phyloP scores from a whole-genome alignment of 169 alveolate species.

The Eimeria tenella region DNA sequence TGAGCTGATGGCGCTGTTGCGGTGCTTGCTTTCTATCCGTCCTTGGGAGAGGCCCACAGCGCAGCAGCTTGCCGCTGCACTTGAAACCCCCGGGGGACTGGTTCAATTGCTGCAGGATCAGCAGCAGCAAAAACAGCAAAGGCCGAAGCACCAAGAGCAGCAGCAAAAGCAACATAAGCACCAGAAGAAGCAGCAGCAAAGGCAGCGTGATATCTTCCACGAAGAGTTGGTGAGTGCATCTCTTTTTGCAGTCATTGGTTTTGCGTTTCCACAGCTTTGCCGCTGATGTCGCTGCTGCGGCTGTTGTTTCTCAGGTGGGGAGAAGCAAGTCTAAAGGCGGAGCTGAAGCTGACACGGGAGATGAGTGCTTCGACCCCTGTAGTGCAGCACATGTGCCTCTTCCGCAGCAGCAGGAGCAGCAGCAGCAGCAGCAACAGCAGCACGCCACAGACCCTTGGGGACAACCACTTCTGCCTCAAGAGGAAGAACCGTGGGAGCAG shows the following conservation, averaged over 20 bases:
- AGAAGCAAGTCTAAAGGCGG: not conserved
- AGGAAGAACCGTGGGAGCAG: constrained; percentile 19
- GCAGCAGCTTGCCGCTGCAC: not conserved
- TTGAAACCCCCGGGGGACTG: not conserved
- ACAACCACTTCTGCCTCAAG: not conserved
- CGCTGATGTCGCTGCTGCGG: not conserved
- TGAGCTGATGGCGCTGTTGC: constrained; percentile 9
- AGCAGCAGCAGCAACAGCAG: constrained; percentile 33
- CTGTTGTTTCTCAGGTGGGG: not conserved
- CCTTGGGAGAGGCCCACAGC: constrained; percentile 54
- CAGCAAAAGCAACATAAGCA: not conserved
- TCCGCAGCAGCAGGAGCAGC: not conserved
- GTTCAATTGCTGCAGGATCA: constrained; percentile 15
- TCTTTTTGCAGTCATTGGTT: not conserved
- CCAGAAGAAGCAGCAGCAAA: not conserved
- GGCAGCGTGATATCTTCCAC: not conserved
- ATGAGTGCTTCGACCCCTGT: constrained; percentile 1
- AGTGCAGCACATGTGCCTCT: not conserved
- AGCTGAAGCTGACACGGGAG: not conserved
- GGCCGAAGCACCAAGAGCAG: not conserved
- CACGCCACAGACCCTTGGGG: constrained; percentile 31
- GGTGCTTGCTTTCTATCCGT: constrained; percentile 10
- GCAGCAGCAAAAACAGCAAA: constrained; percentile 21
- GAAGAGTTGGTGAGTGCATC: not conserved
- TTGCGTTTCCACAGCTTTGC: not conserved